phyloP scores from a whole-genome alignment of 352 stramenopile species.

The Elongisporangium prolatum region DNA sequence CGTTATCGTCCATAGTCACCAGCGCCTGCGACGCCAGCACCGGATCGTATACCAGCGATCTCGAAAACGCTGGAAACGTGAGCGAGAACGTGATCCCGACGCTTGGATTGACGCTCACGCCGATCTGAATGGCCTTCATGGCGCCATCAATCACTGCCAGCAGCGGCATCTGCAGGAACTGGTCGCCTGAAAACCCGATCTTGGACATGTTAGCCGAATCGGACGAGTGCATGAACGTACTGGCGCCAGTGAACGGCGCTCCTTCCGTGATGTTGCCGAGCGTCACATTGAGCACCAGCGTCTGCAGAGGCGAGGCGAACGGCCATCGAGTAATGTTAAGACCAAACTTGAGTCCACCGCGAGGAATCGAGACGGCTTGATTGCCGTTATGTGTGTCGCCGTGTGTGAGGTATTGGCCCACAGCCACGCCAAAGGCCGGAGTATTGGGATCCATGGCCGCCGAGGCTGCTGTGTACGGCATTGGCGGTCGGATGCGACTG shows the following conservation, averaged over 20 bases:
- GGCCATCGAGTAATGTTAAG: conserved; percentile 16
- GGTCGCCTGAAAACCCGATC: conserved; percentile 3
- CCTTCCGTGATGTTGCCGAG: conserved; percentile 6
- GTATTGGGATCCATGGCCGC: not conserved
- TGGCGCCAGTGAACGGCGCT: not conserved
- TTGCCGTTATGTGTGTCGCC: conserved; percentile 6
- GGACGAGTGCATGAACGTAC: not conserved
- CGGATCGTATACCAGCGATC: conserved; percentile 3
- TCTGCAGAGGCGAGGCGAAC: conserved; percentile 7
- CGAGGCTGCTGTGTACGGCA: conserved; percentile 6
- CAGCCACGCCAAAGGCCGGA: conserved; percentile 7
- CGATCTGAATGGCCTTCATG: not conserved
- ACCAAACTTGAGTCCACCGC: conserved; percentile 19
- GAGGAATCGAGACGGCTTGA: conserved; percentile 6
- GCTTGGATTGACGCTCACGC: too few relatives aligned
- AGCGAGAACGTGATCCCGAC: too few relatives aligned
- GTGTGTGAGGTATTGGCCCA: conserved; percentile 14
- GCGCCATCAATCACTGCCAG: conserved; percentile 12
- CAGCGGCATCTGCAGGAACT: conserved; percentile 13
- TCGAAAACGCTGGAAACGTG: too few relatives aligned
- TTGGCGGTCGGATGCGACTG: conserved; percentile 8
- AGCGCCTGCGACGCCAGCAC: conserved; percentile 6
- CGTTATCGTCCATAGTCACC: conserved; percentile 1
- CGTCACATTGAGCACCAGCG: conserved; percentile 16
- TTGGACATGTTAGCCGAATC: not conserved